These are phyloP conservation scores for Grammothele lineata DNA, from an alignment of 768 basidiomycete genomes.

Conservation along the genomic window DNA sequence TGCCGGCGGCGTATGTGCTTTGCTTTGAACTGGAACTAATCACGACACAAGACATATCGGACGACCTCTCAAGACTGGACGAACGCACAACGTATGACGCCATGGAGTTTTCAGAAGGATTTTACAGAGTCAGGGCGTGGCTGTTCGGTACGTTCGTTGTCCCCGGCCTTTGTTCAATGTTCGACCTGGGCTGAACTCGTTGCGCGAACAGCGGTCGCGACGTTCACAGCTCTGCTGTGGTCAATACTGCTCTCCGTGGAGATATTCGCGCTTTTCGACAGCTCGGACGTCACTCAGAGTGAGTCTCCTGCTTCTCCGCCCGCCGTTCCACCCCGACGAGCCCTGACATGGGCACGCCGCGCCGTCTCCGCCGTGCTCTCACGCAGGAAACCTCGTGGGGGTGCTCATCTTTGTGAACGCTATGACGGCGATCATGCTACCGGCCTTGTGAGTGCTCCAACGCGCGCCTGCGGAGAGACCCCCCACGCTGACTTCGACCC, in stretches of 20 bases:
- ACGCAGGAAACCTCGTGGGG: constrained; percentile 42
- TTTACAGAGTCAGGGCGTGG: constrained; percentile 22
- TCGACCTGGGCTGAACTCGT: not conserved
- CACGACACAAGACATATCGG: too few relatives aligned
- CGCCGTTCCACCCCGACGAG: too few relatives aligned
- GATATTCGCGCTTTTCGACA: constrained; percentile 43
- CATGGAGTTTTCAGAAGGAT: constrained; percentile 22
- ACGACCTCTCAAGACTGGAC: not conserved
- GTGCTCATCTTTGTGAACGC: constrained; percentile 33
- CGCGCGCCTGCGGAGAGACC: not conserved
- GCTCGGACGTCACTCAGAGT: constrained; percentile 44
- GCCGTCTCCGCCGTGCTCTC: not conserved
- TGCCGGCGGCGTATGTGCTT: too few relatives aligned
- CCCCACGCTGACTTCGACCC: too few relatives aligned
- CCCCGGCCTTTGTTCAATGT: not conserved
- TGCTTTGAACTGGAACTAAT: too few relatives aligned
- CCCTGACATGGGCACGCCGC: too few relatives aligned
- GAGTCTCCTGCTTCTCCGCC: constrained; percentile 17
- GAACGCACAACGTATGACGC: not conserved
- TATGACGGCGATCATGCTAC: constrained; percentile 20
- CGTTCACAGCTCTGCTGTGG: constrained; percentile 45
- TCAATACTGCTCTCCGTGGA: constrained; percentile 42
- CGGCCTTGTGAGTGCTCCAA: constrained; percentile 39
- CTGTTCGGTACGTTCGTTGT: constrained; percentile 23
- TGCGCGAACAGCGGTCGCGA: constrained; percentile 36